phyloP scores from a whole-genome alignment of 257 asterid genomes.

The Rhazya stricta region DNA sequence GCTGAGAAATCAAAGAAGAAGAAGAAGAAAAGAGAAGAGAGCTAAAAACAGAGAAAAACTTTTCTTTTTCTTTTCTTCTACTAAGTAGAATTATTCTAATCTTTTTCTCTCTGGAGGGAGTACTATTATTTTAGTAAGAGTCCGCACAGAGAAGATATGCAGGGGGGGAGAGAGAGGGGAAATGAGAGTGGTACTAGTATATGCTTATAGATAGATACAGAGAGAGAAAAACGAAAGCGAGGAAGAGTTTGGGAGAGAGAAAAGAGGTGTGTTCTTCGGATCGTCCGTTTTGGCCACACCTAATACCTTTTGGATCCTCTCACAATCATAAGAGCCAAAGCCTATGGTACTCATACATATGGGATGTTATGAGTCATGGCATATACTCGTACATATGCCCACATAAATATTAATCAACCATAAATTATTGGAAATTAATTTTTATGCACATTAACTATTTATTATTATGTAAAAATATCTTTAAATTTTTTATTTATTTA shows the following conservation, averaged over 20 bases:
- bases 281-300: slow-evolving; percentile 24
- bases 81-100: not conserved
- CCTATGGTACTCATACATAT: too few relatives aligned
- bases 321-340: too few relatives aligned
- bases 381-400: too few relatives aligned
- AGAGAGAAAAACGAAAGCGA: slow-evolving; percentile 9
- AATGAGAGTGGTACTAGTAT: not conserved
- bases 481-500: too few relatives aligned
- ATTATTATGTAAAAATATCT: too few relatives aligned
- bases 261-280: slow-evolving; percentile 19
- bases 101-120: not conserved
- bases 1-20: slow-evolving; percentile 26
- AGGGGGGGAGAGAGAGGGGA: slow-evolving; percentile 1
- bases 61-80: slow-evolving; percentile 23
- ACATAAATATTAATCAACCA: too few relatives aligned
- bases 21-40: slow-evolving; percentile 9
- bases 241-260: not conserved
- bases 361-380: too few relatives aligned
- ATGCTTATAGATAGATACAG: not conserved
- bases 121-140: not conserved
- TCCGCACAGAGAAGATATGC: not conserved
- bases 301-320: slow-evolving; percentile 8
- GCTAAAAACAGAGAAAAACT: slow-evolving; percentile 33
- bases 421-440: too few relatives aligned
- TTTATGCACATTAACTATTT: too few relatives aligned